Conservation (phyloP, 2,329 filamentous ascomycete genomes). For the Phyllosticta capitalensis region DNA sequence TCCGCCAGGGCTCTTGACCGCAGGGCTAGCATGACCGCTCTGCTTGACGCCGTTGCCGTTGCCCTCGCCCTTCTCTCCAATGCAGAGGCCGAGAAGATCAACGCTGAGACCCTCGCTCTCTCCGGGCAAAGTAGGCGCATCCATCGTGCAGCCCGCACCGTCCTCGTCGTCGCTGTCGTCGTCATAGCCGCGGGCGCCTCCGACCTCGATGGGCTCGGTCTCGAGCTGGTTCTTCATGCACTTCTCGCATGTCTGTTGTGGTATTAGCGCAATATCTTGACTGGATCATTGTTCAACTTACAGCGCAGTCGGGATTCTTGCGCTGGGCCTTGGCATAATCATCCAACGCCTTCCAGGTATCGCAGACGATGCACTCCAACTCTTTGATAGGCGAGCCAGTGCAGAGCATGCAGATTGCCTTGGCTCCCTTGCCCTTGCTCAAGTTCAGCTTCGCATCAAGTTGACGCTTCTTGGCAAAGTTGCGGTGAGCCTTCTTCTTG, state of each 20-base stretch:
- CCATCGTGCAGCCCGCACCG: constrained; percentile 16
- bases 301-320: constrained; percentile 35
- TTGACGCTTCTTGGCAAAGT: constrained; percentile 41
- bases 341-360: constrained; percentile 36
- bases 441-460: constrained; percentile 21
- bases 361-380: constrained; percentile 40
- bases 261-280: background rate
- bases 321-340: constrained; percentile 43
- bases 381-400: constrained; percentile 35
- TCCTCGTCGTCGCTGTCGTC: constrained; percentile 34
- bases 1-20: background rate
- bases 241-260: constrained; percentile 20
- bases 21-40: background rate
- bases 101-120: background rate
- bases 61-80: background rate
- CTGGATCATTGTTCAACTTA: constrained; percentile 21
- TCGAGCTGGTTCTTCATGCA: constrained; percentile 22
- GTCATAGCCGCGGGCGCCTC: background rate
- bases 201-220: background rate
- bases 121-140: background rate
- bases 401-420: constrained; percentile 36
- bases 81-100: background rate
- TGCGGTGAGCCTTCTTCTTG: constrained; percentile 27
- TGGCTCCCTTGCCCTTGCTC: constrained; percentile 9
- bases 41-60: background rate